Evolutionary conservation across 1,139 yeast species (phyloP).

Genomic region (Yamadazyma atmosphaerica): DNA sequence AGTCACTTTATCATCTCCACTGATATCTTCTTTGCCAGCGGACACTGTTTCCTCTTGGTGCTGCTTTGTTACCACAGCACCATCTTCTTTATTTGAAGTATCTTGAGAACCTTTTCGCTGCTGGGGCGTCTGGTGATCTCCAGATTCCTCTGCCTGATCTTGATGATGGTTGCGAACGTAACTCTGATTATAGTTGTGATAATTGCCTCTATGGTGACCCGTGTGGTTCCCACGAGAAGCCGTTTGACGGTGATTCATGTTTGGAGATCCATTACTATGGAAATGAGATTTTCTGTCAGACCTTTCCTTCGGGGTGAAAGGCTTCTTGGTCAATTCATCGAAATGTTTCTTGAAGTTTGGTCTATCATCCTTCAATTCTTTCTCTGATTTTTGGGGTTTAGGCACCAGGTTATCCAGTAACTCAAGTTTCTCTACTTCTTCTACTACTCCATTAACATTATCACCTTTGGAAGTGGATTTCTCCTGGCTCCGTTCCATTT

Average conservation of each 20-base stretch:
- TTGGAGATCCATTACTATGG: background rate
- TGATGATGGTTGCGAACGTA: background rate
- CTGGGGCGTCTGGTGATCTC: background rate
- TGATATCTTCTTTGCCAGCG: background rate
- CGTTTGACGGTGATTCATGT: no score
- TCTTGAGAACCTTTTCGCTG: no score
- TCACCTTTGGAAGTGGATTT: background rate
- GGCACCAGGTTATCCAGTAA: slow-evolving; percentile 5
- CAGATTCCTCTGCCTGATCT: background rate
- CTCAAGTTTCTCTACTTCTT: slow-evolving; percentile 1
- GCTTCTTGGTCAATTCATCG: slow-evolving; percentile 26
- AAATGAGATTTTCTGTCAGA: slow-evolving; percentile 1
- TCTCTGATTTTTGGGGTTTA: background rate
- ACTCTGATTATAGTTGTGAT: slow-evolving; percentile 1
- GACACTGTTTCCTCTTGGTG: background rate
- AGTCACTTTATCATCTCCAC: slow-evolving; percentile 12
- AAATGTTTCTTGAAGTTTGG: slow-evolving; percentile 37
- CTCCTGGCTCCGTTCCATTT: slow-evolving; percentile 4
- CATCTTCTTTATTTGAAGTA: background rate
- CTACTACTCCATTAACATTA: background rate
- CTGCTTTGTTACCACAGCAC: background rate
- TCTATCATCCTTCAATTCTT: slow-evolving; percentile 13
- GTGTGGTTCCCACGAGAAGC: background rate
- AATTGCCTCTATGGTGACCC: background rate
- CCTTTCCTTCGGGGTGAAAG: slow-evolving; percentile 13